phyloP scores from a whole-genome alignment of 805 yeast species.

The Saturnispora zaruensis region DNA sequence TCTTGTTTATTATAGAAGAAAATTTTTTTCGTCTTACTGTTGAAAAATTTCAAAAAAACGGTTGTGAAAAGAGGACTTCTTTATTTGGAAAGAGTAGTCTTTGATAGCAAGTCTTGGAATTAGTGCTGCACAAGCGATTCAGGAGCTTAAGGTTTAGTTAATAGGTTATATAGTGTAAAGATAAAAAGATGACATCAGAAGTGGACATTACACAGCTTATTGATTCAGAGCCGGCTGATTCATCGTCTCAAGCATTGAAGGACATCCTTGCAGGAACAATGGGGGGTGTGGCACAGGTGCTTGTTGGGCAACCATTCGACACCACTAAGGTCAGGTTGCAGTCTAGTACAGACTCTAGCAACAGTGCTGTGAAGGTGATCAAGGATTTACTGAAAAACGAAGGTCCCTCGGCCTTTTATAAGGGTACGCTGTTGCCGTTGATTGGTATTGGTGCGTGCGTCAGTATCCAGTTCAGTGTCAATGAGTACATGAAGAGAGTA shows the following conservation, averaged over 20 bases:
- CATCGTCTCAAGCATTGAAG: conserved; percentile 44
- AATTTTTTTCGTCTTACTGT: neutral
- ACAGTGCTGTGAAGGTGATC: conserved; percentile 63
- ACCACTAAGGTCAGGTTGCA: conserved; percentile 91
- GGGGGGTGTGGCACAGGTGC: conserved; percentile 94
- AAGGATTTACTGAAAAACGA: conserved; percentile 64
- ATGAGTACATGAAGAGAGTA: conserved; percentile 84
- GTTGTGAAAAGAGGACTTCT: neutral
- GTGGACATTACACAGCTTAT: conserved; percentile 15
- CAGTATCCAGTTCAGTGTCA: conserved; percentile 90
- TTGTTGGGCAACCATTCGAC: conserved; percentile 95
- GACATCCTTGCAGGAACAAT: conserved; percentile 87
- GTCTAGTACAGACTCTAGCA: conserved; percentile 67
- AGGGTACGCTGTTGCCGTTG: conserved; percentile 90
- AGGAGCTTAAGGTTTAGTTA: neutral
- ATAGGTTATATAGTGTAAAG: neutral
- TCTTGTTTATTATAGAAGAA: neutral
- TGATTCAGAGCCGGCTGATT: conserved; percentile 17
- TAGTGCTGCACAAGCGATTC: neutral
- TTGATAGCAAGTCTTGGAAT: neutral
- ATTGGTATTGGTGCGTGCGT: conserved; percentile 98
- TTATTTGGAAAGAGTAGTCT: neutral
- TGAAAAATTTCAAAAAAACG: neutral
- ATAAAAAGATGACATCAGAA: conserved; percentile 22
- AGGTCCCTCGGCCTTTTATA: conserved; percentile 80